Evolutionary conservation across 2,329 filamentous ascomycete genomes (phyloP).

Genomic region (Beauveria varroae): DNA sequence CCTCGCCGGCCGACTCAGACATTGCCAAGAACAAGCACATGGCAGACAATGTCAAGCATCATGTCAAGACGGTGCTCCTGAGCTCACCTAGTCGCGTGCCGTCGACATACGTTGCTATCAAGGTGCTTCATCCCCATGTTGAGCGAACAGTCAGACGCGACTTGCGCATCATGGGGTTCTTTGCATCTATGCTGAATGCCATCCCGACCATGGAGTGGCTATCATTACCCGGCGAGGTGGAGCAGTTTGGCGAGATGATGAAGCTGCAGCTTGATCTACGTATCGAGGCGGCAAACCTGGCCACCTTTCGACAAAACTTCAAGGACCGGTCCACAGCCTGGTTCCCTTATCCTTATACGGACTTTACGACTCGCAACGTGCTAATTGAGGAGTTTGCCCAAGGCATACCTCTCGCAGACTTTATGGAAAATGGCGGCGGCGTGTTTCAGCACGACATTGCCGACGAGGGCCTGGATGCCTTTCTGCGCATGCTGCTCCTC

Average conservation of each 20-base stretch:
- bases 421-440: conserved; percentile 85
- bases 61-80: conserved; percentile 81
- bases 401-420: conserved; percentile 83
- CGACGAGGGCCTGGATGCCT: conserved; percentile 89
- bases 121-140: conserved; percentile 87
- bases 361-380: conserved; percentile 87
- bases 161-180: conserved; percentile 87
- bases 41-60: conserved; percentile 64
- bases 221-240: conserved; percentile 87
- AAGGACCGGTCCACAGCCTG: conserved; percentile 83
- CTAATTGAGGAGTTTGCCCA: conserved; percentile 94
- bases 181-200: conserved; percentile 73
- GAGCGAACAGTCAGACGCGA: conserved; percentile 88
- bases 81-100: conserved; percentile 78
- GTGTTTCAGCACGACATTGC: conserved; percentile 92
- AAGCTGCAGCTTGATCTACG: conserved; percentile 89
- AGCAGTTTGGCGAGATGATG: conserved; percentile 98
- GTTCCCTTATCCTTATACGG: conserved; percentile 90
- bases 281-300: conserved; percentile 87
- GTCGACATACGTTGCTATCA: conserved; percentile 88
- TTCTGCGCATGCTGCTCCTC: conserved; percentile 90
- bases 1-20: conserved; percentile 54
- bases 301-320: conserved; percentile 85
- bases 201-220: conserved; percentile 97
- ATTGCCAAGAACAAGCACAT: conserved; percentile 39